Percentiles rank a stretch among this genome's conserved stretches.
Conservation (phyloP, 805 yeast genomes). For the Metschnikowia colocasiae region DNA sequence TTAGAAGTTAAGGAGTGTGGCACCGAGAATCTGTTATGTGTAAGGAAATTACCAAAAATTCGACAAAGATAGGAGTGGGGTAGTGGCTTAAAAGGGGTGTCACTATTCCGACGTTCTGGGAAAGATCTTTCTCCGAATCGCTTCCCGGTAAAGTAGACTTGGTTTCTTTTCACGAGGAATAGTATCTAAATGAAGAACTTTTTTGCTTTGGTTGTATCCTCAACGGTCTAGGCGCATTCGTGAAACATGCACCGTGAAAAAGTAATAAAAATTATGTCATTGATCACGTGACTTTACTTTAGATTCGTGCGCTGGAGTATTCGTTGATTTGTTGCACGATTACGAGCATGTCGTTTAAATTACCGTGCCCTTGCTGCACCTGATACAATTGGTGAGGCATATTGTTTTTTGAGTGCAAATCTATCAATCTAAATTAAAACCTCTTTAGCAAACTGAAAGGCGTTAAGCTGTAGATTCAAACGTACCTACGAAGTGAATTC, state of each 20-base stretch:
- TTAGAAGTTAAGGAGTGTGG: not conserved
- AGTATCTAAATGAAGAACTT: not conserved
- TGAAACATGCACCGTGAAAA: slow-evolving; percentile 5
- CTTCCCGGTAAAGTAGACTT: not conserved
- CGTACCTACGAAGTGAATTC: slow-evolving; percentile 36
- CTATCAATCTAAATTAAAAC: not conserved
- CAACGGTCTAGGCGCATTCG: slow-evolving; percentile 8
- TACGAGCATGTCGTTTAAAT: not conserved
- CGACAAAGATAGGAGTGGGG: not conserved
- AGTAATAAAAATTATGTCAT: slow-evolving; percentile 6
- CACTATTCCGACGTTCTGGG: not conserved
- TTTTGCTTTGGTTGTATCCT: slow-evolving; percentile 4
- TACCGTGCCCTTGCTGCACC: not conserved
- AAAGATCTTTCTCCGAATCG: not conserved
- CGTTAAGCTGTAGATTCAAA: slow-evolving; percentile 42
- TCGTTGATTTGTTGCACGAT: not conserved
- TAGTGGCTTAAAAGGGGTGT: not conserved
- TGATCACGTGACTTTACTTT: not conserved
- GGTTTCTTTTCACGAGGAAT: not conserved
- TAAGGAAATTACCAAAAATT: not conserved
- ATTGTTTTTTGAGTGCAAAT: not conserved
- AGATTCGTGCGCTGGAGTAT: not conserved
- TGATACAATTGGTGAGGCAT: not conserved
- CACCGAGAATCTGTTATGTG: not conserved
- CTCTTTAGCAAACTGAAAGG: not conserved